Evolutionary conservation across 2,329 filamentous ascomycete species (phyloP), one percentile per base, ranked within the genome.

Genomic region (Verruconis gallopava): DNA sequence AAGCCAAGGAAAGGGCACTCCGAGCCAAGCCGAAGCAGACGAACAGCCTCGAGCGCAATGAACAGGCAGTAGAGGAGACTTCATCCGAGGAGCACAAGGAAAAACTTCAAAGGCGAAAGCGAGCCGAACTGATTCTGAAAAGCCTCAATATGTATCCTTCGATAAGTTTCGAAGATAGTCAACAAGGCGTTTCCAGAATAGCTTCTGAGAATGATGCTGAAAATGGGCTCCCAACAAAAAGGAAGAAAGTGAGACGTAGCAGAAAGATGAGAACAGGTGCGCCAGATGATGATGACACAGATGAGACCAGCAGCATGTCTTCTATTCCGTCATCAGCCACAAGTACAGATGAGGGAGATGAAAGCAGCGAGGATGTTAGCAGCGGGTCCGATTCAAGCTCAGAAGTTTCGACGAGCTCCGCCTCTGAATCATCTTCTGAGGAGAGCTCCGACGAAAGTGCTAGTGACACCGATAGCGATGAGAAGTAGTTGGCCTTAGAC

Each of bases 241-340:
- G 40, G 13, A 50, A 48, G 32, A 44, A 14, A 18, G 32, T 17
- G 32, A 34, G 33, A 36, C 18, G 50, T 25, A 53, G 46, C 37
- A 55, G 54, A 28, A 60, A 56, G 43, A 47, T 54, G 3, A 51
- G 56, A 34, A 60, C 57, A 1, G 51, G 56, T 3, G 51, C 56
- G 20, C 54, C 53, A n/a, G 44, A 44, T 15, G 50, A 51, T 40
- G 51, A 53, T 38, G 43, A 41, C 11, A 47, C 41, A 17, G 44
- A 46, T n/a, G 42, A 41, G 39, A 45, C 30, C 45, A 40, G n/a
- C 38, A 44, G 19, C 21, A 36, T 20, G 34, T 30, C 18, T 40
- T 35, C 17, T 38, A 32, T 38, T 38, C 42, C 32, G 12, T 20
- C 17, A 4, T 32, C 37, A 35, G 32, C 38, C 28, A 44, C 45